Percentiles rank a stretch among this genome's conserved stretches.
These are phyloP conservation scores for Microstegium vimineum DNA, from an alignment of 176 grass and related monocot species.

Conservation along the genomic window DNA sequence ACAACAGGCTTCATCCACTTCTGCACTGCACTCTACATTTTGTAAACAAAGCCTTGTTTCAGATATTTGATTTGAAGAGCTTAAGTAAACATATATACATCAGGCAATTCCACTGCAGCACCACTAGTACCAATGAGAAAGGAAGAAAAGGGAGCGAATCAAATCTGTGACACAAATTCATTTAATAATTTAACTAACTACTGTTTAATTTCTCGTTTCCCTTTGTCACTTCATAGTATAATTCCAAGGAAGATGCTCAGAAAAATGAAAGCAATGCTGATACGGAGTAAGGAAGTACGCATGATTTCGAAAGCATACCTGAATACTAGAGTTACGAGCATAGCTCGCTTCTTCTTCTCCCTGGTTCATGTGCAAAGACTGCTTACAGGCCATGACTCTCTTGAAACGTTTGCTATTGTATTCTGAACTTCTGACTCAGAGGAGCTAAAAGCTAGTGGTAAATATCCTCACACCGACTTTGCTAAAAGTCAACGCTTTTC, in stretches of 20 bases:
- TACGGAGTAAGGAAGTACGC: too few relatives aligned
- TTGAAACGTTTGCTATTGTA: neutral
- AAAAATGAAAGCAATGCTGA: too few relatives aligned
- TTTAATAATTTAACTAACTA: too few relatives aligned
- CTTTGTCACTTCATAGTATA: too few relatives aligned
- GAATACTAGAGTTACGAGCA: constrained; percentile 12
- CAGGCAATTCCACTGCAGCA: neutral
- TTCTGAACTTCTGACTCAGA: too few relatives aligned
- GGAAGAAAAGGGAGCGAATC: neutral
- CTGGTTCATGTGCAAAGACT: constrained; percentile 12
- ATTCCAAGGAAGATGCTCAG: too few relatives aligned
- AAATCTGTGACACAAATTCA: neutral
- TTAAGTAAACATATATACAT: neutral
- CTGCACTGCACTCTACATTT: neutral
- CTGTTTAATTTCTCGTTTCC: too few relatives aligned
- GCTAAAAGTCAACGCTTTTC: too few relatives aligned
- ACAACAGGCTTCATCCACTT: constrained; percentile 6
- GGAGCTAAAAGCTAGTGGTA: too few relatives aligned
- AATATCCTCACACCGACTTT: too few relatives aligned
- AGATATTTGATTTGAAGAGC: neutral
- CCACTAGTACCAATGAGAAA: neutral
- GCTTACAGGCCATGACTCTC: neutral
- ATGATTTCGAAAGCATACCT: neutral
- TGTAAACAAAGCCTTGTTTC: neutral
- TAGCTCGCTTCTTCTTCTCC: constrained; percentile 20